Base-by-base conservation (phyloP, 352 stramenopile genomes). In the Pythium plurisporium region DNA sequence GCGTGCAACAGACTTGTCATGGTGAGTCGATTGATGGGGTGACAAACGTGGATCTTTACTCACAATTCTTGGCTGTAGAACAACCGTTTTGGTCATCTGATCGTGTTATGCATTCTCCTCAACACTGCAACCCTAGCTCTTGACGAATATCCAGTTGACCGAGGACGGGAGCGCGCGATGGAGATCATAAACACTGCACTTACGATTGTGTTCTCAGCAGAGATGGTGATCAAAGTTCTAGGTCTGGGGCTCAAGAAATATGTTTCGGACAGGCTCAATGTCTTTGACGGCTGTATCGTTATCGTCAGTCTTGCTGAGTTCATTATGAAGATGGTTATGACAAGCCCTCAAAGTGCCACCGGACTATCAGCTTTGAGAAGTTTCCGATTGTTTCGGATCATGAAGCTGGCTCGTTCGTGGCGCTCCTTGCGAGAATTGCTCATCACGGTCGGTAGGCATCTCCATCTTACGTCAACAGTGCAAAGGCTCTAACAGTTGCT, bases 381-480 rank as follows among this genome's bases (percentile, higher is more conserved):
- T n/a, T 91, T 98, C 51, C 79, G 94, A 0, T 67, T 98, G 7
- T 96, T 98, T 50, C 75, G 93, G 20, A 76, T 98, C 19, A 96
- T 99, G 57, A 98, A 98, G 45, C 81, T 99, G 20, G 91, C 94
- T 20, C 86, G 90, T 20, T 72, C 91, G 33, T 98, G 94, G 96
- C 79, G 85, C 47, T 90, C 80, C 0, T 67, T 99, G 25, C 85
- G 95, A 17, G 82, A 92, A 17, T 73, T 99, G 15, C 95, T 96
- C 55, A 96, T 99, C 19, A 59, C 78, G 64, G 52, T 88, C 78
- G n/a, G 9, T 98, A 91, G 92, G 84, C 89, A 29, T 96, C 86
- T 0, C 67, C 98, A 30, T 82, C 95, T 29, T 87, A 89, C n/a
- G n/a, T n/a, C n/a, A n/a, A n/a, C n/a, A n/a, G n/a, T n/a, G n/a